Conservation (phyloP, 345 rosid genomes). For the Salix purpurea region DNA sequence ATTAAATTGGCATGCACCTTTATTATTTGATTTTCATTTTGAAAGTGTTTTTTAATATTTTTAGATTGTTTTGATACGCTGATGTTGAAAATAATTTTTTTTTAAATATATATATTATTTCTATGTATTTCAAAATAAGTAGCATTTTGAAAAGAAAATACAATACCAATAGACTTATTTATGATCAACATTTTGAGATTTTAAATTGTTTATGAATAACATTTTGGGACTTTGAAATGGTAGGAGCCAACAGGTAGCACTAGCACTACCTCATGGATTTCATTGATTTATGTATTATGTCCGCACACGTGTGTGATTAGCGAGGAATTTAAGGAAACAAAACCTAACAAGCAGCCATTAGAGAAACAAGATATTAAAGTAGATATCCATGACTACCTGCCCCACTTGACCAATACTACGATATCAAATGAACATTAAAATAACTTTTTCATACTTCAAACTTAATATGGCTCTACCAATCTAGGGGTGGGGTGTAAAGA, state of each 20-base stretch:
- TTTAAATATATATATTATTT: too few relatives aligned
- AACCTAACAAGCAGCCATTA: conserved; percentile 8
- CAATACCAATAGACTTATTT: too few relatives aligned
- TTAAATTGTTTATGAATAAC: neutral
- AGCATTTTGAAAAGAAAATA: too few relatives aligned
- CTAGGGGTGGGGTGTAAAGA: neutral
- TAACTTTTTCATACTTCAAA: neutral
- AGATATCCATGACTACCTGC: conserved; percentile 12
- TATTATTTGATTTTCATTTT: too few relatives aligned
- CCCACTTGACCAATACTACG: conserved; percentile 2
- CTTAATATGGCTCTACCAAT: neutral
- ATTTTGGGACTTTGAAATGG: neutral
- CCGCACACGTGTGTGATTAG: conserved; percentile 4
- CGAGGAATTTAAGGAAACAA: conserved; percentile 22
- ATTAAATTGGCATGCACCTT: neutral
- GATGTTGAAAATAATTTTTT: too few relatives aligned
- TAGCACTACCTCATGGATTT: neutral
- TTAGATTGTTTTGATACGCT: too few relatives aligned
- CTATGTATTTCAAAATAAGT: too few relatives aligned
- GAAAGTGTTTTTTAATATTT: too few relatives aligned
- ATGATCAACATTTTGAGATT: too few relatives aligned
- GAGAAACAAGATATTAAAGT: neutral
- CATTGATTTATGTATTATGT: conserved; percentile 26
- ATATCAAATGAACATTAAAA: neutral
- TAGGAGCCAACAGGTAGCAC: conserved; percentile 1